These are phyloP conservation scores for Trichocladium uniseriatum DNA, from an alignment of 495 filamentous ascomycete species.

Conservation along the genomic window DNA sequence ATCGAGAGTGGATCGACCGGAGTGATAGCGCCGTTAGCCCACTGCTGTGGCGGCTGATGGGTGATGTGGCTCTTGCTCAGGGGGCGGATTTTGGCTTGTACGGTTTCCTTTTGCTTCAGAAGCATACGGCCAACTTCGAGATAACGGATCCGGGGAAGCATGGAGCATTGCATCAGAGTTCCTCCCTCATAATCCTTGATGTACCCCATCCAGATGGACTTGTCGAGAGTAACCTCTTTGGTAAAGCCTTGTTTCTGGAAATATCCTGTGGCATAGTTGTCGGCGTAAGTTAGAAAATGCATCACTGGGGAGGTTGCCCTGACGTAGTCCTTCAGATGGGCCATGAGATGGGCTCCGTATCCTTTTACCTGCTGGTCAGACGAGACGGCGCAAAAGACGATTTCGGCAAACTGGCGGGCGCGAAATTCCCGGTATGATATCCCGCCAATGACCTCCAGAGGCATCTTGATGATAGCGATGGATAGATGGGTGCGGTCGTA, in stretches of 20 bases:
- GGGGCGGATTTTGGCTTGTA: conserved; percentile 84
- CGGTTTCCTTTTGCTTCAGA: conserved; percentile 86
- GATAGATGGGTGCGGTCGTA: conserved; percentile 91
- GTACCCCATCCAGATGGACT: conserved; percentile 90
- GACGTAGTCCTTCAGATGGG: conserved; percentile 94
- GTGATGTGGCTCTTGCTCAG: conserved; percentile 77
- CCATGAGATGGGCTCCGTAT: conserved; percentile 94
- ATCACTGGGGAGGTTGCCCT: conserved; percentile 90
- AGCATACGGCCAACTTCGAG: conserved; percentile 84
- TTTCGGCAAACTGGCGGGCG: conserved; percentile 82
- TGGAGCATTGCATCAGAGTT: conserved; percentile 96
- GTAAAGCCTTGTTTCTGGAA: conserved; percentile 99
- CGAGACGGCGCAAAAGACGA: conserved; percentile 94
- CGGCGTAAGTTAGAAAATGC: conserved; percentile 95
- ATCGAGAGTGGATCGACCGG: conserved; percentile 70
- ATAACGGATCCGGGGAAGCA: conserved; percentile 87
- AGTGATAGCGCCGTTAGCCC: conserved; percentile 47
- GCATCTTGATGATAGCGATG: conserved; percentile 90
- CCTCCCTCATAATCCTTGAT: conserved; percentile 99
- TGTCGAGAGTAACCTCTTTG: conserved; percentile 87
- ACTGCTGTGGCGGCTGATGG: conserved; percentile 72
- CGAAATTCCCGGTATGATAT: conserved; percentile 93
- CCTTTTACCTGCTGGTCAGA: conserved; percentile 97
- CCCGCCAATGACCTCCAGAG: conserved; percentile 82
- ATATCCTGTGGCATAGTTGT: conserved; percentile 96